Evolutionary conservation across 1,284 basidiomycete species (phyloP), one percentile per base, ranked within the genome.

Genomic region (Austroboletus novae-zelandiae): DNA sequence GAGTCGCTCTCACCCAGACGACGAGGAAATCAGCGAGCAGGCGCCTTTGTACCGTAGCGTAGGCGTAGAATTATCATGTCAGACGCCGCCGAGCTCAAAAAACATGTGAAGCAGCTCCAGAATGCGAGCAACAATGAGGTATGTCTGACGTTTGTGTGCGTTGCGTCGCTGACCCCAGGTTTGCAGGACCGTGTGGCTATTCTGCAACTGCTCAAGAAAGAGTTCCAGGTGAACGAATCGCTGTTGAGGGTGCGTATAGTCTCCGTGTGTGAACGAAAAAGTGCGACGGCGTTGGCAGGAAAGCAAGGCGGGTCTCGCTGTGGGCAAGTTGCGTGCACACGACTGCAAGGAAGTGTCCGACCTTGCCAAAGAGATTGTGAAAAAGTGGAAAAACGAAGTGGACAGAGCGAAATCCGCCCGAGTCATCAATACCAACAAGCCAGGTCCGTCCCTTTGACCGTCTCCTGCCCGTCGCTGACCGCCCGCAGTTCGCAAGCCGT

Each of bases 301-400:
- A 69, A 94, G 91, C 62, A 94, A 91, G 73, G 91, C 91, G 5
- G 95, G 95, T 52, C 76, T 97, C 11, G 91, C 93, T 0, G 91
- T 98, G 3, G 94, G 94, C 45, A 98, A 97, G 73, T 76, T 98
- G 25, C 83, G 95, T 41, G 78, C 80, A 29, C 83, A 94, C 66
- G 70, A 80, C 0, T 77, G 83, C 17, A 87, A 89, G 61, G 78
- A 82, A 18, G 83, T 98, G 4, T 70, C 91, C 3, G 86, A 91
- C 51, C 74, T 93, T 4, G 92, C 96, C 13, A 98, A 98, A 69
- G 93, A 94, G 59, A 78, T 98, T 32, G 95, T 98, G 42, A 91
- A 87, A 71, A 86, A 88, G 66, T 95, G 93, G 93, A 94, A 94
- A 72, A 81, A 76, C 41, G 86, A 84, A 49, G 91, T 94, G 29